A percentile compares a stretch with the other conserved stretches of the same genome.
Conservation (phyloP, 257 asterid genomes). For the Solanum gandarillasii region DNA sequence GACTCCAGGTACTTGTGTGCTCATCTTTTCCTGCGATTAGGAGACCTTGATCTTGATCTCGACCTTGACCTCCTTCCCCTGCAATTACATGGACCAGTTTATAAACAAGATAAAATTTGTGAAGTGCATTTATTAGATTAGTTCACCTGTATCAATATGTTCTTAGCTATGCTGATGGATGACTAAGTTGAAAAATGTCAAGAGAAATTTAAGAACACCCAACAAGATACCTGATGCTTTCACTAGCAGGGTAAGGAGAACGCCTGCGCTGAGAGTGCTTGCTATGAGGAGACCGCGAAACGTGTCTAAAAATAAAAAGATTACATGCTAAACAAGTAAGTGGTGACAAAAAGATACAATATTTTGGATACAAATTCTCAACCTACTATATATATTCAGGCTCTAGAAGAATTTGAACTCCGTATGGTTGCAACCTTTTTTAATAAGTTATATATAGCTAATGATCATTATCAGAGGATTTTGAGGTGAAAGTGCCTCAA, state of each 20-base stretch:
- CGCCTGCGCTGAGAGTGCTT: constrained; percentile 97
- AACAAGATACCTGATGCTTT: constrained; percentile 63
- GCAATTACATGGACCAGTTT: constrained; percentile 23
- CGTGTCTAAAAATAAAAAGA: constrained; percentile 82
- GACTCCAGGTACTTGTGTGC: neutral
- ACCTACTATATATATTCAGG: constrained; percentile 20
- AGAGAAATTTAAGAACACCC: constrained; percentile 8
- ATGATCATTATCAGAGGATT: neutral
- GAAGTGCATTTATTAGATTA: neutral
- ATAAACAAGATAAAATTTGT: constrained; percentile 1
- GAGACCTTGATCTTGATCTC: constrained; percentile 79
- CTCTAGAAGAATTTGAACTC: constrained; percentile 1
- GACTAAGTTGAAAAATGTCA: constrained; percentile 10
- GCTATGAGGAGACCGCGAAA: constrained; percentile 98
- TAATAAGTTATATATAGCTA: neutral
- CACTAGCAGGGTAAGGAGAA: constrained; percentile 91
- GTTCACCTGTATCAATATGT: constrained; percentile 60
- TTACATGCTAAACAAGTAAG: constrained; percentile 68
- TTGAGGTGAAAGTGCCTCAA: neutral
- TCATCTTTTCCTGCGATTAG: constrained; percentile 49
- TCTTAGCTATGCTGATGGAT: constrained; percentile 12
- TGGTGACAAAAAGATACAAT: constrained; percentile 14
- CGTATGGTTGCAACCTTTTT: neutral
- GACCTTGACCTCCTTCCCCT: constrained; percentile 63
- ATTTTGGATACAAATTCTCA: constrained; percentile 20